phyloP scores from a whole-genome alignment of 2,329 filamentous ascomycete genomes.

The Colletotrichum agaves region DNA sequence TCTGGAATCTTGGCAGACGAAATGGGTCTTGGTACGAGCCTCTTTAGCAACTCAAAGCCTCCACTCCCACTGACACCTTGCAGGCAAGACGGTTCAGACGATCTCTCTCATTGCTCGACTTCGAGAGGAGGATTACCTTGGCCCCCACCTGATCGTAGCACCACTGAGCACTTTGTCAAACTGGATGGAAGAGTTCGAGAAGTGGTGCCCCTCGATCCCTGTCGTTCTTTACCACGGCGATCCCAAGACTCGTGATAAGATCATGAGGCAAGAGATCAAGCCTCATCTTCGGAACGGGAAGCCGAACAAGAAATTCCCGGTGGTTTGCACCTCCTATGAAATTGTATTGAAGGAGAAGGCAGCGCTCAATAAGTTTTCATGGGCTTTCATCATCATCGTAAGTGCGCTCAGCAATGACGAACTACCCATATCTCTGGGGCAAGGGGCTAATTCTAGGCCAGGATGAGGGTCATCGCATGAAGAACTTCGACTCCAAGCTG shows the following conservation, averaged over 20 bases:
- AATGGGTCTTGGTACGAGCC: constrained; percentile 78
- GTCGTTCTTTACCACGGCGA: constrained; percentile 92
- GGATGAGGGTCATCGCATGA: constrained; percentile 97
- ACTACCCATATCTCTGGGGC: background rate
- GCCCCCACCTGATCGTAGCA: constrained; percentile 90
- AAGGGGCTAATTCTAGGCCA: constrained; percentile 46
- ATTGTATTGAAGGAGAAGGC: constrained; percentile 93
- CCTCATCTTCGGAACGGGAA: constrained; percentile 71
- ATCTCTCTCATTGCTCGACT: constrained; percentile 89
- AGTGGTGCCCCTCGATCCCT: constrained; percentile 90
- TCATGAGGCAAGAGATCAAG: constrained; percentile 79
- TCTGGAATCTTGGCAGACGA: constrained; percentile 94
- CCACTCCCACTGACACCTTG: background rate
- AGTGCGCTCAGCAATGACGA: constrained; percentile 42
- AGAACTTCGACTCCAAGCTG: constrained; percentile 93
- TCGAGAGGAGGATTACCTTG: constrained; percentile 85
- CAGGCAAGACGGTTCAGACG: constrained; percentile 90
- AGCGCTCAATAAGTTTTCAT: constrained; percentile 83
- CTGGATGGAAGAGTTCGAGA: constrained; percentile 93
- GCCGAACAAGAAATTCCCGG: constrained; percentile 77
- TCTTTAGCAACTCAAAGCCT: background rate
- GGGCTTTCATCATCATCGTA: constrained; percentile 97
- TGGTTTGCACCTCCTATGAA: constrained; percentile 95
- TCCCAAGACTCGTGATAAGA: constrained; percentile 77
- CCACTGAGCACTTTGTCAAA: constrained; percentile 93